Conservation (phyloP, 352 stramenopile genomes). For the Pythium rhizo-oryzae region DNA sequence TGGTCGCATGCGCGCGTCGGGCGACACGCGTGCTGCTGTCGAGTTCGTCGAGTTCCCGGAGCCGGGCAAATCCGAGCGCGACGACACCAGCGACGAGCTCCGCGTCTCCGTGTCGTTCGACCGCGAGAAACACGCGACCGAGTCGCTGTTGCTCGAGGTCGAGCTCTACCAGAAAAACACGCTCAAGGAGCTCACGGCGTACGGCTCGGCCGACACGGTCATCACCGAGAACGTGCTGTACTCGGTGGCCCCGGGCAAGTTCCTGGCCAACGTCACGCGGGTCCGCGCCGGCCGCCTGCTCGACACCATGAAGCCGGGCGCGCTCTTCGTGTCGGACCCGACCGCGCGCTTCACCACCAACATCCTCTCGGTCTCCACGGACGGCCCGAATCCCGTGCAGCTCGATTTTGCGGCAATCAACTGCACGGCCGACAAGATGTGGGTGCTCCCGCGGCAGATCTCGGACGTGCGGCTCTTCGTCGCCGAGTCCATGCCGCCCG, state of each 20-base stretch:
- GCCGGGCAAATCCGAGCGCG: not conserved
- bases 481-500: not conserved
- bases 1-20: not conserved
- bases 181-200: not conserved
- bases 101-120: not conserved
- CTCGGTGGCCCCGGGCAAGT: not conserved
- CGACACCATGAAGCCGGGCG: not conserved
- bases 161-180: not conserved
- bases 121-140: not conserved
- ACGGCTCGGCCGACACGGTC: not conserved
- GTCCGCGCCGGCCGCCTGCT: not conserved
- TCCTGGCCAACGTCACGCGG: not conserved
- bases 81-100: not conserved
- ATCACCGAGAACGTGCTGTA: not conserved
- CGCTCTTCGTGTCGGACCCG: not conserved
- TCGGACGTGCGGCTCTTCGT: not conserved
- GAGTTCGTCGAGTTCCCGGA: not conserved
- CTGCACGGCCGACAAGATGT: not conserved
- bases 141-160: not conserved
- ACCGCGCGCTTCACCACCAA: not conserved
- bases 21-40: not conserved
- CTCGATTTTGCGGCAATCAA: not conserved
- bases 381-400: not conserved
- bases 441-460: not conserved
- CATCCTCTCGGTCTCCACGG: not conserved